Conservation (phyloP, 805 yeast species). For the Tetrapisispora phaffii region DNA sequence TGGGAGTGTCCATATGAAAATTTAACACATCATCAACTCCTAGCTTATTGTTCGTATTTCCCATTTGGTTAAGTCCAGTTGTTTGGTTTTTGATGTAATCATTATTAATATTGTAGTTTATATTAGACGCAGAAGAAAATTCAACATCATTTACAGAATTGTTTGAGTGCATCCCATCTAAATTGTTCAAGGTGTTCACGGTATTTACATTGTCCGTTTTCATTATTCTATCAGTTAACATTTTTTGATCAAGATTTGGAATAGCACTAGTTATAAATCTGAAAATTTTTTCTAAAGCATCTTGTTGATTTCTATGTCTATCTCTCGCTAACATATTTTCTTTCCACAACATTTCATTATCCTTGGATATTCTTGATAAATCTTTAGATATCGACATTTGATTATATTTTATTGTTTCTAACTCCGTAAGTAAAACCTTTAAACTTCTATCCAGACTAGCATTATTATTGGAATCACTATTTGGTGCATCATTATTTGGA, state of each 20-base stretch:
- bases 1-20: conserved; percentile 1
- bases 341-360: conserved; percentile 85
- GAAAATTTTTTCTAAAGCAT: conserved; percentile 77
- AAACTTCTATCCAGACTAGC: not conserved
- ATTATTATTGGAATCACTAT: not conserved
- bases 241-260: conserved; percentile 24
- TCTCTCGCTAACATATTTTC: conserved; percentile 79
- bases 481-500: conserved; percentile 3
- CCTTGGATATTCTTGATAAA: conserved; percentile 68
- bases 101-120: not conserved
- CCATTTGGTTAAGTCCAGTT: not conserved
- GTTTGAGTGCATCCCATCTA: not conserved
- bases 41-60: not conserved
- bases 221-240: conserved; percentile 19
- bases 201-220: not conserved
- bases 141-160: not conserved
- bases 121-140: not conserved
- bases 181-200: not conserved
- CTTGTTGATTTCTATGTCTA: conserved; percentile 75
- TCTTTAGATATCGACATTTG: conserved; percentile 81
- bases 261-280: conserved; percentile 72
- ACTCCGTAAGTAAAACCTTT: conserved; percentile 45
- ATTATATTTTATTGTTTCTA: conserved; percentile 65
- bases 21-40: not conserved
- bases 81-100: not conserved